phyloP scores from a whole-genome alignment of 192 early-diverging fungal genomes.

The Linnemannia elongata region DNA sequence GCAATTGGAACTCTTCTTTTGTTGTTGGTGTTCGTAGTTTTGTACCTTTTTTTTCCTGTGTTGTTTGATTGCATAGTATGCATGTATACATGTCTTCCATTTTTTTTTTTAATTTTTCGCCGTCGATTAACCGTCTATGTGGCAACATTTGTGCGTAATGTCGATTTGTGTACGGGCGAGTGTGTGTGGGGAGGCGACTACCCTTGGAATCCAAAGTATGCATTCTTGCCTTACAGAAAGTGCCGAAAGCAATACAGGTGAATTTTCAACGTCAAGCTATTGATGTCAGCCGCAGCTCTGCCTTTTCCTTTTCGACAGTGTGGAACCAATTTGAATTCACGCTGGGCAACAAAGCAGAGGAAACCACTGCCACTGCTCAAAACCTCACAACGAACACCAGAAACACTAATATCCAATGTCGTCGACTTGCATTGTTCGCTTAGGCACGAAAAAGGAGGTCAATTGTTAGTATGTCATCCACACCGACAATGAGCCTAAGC shows the following conservation, averaged over 20 bases:
- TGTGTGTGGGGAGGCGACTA: too few relatives aligned
- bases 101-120: too few relatives aligned
- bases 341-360: background rate
- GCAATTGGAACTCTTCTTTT: background rate
- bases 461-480: background rate
- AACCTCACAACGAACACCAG: background rate
- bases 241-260: too few relatives aligned
- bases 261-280: too few relatives aligned
- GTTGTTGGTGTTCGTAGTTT: background rate
- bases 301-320: too few relatives aligned
- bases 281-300: too few relatives aligned
- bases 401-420: background rate
- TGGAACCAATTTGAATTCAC: too few relatives aligned
- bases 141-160: too few relatives aligned
- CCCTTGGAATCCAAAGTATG: too few relatives aligned
- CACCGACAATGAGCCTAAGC: background rate
- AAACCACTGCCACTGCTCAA: background rate
- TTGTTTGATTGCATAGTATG: background rate
- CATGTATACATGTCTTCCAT: background rate
- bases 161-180: too few relatives aligned
- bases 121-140: too few relatives aligned
- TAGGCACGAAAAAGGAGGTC: background rate
- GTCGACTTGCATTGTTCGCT: background rate
- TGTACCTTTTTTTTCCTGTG: background rate
- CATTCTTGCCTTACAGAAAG: too few relatives aligned